Base-by-base conservation (phyloP, 2,329 filamentous ascomycete species). In the Salinomyces thailandicus region DNA sequence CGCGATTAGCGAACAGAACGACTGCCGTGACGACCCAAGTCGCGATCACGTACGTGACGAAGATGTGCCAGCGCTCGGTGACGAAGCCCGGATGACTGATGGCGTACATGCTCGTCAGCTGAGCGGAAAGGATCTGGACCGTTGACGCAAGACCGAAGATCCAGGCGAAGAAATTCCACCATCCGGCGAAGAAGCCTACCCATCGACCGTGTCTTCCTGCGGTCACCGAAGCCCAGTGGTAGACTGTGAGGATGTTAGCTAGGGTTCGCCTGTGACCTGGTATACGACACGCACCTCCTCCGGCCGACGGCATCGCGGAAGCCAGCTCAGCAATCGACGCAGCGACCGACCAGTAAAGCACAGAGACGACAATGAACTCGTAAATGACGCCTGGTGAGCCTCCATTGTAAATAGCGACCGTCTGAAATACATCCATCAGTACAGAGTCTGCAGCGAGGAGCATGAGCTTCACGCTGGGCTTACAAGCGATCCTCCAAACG, bases 1-100 rank as follows among this genome's bases (percentile, higher is more conserved):
- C 37, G 63, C 63, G 46, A 76, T 78, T 42, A n/a, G 61, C 67
- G 36, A 77, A 71, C 34, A 77, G 66, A 18, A 71, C 66, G 5
- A 63, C 51, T 6, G 46, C 49, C 35, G 63, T 67, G 35, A 60
- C 64, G 0, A 62, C 40, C 67, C 68, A 72, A 18, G 63, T 66
- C 15, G 68, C 49, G 26, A 66, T 55, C 17, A 71, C 45, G 42
- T 68, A 71, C 5, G 55, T 59, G 33, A 72, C 41, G 47, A 72
- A 73, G 31, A 70, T 60, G 24, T 72, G 65, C 68, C 69, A 72
- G 33, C 62, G 55, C 36, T 69, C 43, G n/a, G 57, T 59, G 3
- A 52, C 53, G 35, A 63, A 69, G 2, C 58, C 62, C 1, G 65
- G 60, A 39, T 70, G 66, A 41, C 64, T 68, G 1, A 72, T 47